Base-by-base conservation (phyloP, 139 green algal genomes). In the Coelastrella sp. region DNA sequence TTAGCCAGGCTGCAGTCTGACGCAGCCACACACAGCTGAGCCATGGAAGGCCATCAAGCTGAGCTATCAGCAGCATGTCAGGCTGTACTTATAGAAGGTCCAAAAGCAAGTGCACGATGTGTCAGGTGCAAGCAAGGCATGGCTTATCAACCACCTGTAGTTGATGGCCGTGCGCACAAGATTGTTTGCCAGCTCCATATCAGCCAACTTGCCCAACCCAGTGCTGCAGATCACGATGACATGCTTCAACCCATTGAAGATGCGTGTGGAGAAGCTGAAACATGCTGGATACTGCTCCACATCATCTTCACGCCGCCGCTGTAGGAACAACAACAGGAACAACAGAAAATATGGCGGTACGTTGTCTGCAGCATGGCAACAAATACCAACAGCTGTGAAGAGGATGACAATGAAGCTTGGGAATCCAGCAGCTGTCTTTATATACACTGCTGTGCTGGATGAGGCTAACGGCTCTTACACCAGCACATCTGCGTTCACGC, bases 151-250 rank as follows among this genome's bases (percentile, higher is more conserved):
- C 10, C 74, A 95, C 91, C 94, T 94, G 90, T 95, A 95, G 92
- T 94, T 94, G 91, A 95, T 91, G 27, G 93, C 93, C 4, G 92
- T 83, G 7, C 85, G 82, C 84, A 94, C 93, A 56, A 94, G 90
- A 20, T 76, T 74, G 15, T 90, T 79, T 3, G 90, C 93, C 5
- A 85, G 74, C 56, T 95, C 93, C 80, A 92, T 92, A 24, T 88
- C 89, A 10, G 83, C 66, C 15, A 66, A 82, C 74, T 92, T 87
- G 70, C 85, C 91, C 11, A 90, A 80, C 65, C 79, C 86, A 27
- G 92, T 95, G 78, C 87, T 78, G 60, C 82, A 87, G 58, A 95
- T 90, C 10, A 94, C 87, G 27, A 93, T 83, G 49, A 94, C 80
- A 17, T 90, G 89, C 74, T 90, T 87, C 63, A 95, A 88, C 14